Base-by-base conservation (phyloP, 1,284 basidiomycete genomes). In the Tetrapyrgos nigripes region DNA sequence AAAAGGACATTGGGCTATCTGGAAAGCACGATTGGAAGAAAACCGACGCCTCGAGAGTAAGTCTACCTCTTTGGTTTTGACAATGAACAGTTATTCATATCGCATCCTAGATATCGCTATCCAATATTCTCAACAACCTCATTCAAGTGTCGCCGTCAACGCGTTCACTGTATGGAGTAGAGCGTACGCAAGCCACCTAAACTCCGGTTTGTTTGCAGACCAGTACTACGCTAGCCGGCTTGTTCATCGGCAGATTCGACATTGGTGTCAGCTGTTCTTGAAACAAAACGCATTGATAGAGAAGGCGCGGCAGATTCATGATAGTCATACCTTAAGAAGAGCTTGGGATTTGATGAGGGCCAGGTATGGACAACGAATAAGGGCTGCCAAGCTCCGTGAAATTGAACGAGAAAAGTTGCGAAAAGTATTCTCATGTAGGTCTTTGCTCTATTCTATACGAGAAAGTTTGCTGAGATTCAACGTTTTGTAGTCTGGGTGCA, bases 221-320 rank as follows among this genome's bases (percentile, higher is more conserved):
- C 81, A 82, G 55, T 84, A 81, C 59, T 73, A 84, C 61, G 71
- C 77, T 28, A 70, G 75, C 10, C 80, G 79, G 57, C 62, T 83
- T 29, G 76, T 76, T 21, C 83, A 79, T 64, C 80, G 78, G 62
- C 73, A 77, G 48, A 70, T 90, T 17, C 67, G 84, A 5, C 68
- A 67, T 17, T 92, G 91, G 90, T 83, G 87, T 11, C 65, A 86
- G 27, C 74, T 78, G 29, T 73, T 91, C 50, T 81, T 84, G 17
- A 72, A 77, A 19, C 81, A 79, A 54, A 63, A 85, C 37, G 83
- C 84, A 60, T 66, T 80, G 65, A 69, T 78, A 44, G 86, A 84
- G 64, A 81, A 88, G 61, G 90, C 88, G 4, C 83, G 82, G 64
- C 72, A 81, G 50, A 83, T 83, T 1, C 77, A 85, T 63, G 83